Evolutionary conservation across 192 early-diverging fungal species (phyloP), one percentile per base, ranked within the genome.

Genomic region (Rhizoclosmatium globosum): DNA sequence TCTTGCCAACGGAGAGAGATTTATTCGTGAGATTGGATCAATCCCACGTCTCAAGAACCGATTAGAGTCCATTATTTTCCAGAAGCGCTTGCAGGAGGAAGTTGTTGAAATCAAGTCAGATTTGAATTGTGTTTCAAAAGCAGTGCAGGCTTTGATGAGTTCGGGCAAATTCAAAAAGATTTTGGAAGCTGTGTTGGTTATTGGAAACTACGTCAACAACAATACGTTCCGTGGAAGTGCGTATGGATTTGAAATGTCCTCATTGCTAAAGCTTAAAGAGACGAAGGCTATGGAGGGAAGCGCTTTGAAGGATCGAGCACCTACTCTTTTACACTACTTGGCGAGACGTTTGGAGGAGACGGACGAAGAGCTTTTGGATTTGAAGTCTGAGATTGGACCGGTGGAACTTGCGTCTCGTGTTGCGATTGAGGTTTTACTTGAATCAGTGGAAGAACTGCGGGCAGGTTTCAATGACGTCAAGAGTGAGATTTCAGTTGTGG

Each of bases 181-280:
- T 2, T 68, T 89, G n/a, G 64, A 87, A 71, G 17, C 64, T 15
- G 78, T 85, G 4, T 71, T 89, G 47, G 77, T 88, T 1, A 57
- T 89, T 58, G 88, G 88, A 3, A 89, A 89, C 74, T 89, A 82
- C 62, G 56, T 89, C 9, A 89, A 89, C 65, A 83, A 79, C 9
- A 71, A 76, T 45, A 79, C 85, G 11, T 89, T 85, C 78, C 69
- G 88, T 17, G 88, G 88, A 2, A 78, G 86, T 17, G 88, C 88
- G 47, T 76, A 75, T 62, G 88, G 88, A 15, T 89, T 89, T 68
- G 74, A 81, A 62, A 19, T 89, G 38, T 78, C 83, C 23, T 77
- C 81, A 1, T 68, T 89, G 39, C 57, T 85, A 11, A 68, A 71
- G 80, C 72, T 89, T 9, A 81, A 85, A 61, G 85, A 88, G 48